Percentiles rank a stretch among this genome's conserved stretches.
These are phyloP conservation scores for Aspergillus saccharolyticus DNA, from an alignment of 495 filamentous ascomycete genomes.

Conservation along the genomic window DNA sequence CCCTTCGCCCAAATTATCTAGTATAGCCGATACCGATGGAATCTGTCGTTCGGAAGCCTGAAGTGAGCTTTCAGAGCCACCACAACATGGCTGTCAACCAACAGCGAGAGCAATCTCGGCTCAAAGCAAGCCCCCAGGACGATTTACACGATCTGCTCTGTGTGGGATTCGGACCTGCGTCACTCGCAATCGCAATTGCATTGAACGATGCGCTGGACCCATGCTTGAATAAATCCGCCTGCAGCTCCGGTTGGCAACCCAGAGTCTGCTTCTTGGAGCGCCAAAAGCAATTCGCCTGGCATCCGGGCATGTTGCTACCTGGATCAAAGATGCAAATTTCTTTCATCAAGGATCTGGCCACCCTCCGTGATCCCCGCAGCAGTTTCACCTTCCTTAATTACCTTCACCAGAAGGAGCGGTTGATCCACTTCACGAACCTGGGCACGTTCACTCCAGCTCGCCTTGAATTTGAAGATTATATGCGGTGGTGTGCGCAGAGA, in stretches of 20 bases:
- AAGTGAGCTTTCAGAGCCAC: constrained; percentile 20
- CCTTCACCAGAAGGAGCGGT: constrained; percentile 67
- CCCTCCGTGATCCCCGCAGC: constrained; percentile 78
- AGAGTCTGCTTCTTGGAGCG: constrained; percentile 82
- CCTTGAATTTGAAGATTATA: constrained; percentile 90
- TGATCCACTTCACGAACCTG: constrained; percentile 86
- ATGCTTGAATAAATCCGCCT: constrained; percentile 25
- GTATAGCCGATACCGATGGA: constrained; percentile 17
- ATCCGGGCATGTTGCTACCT: constrained; percentile 89
- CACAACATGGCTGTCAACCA: constrained; percentile 20
- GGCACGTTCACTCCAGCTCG: constrained; percentile 82
- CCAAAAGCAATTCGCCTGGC: constrained; percentile 82
- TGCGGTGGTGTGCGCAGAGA: constrained; percentile 80
- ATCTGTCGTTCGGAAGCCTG: constrained; percentile 19
- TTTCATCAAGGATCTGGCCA: constrained; percentile 94
- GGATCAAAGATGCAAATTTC: constrained; percentile 96
- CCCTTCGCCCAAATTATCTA: neutral
- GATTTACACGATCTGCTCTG: constrained; percentile 78
- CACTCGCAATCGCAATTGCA: constrained; percentile 86
- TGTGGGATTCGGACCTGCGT: constrained; percentile 90
- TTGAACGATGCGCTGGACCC: constrained; percentile 64
- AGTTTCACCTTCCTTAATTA: constrained; percentile 97
- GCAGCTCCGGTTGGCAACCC: constrained; percentile 37
- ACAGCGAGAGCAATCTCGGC: constrained; percentile 14
- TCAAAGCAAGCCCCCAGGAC: constrained; percentile 38